Evolutionary conservation across 2,329 filamentous ascomycete genomes (phyloP).

Genomic region (Fusarium devonianum): DNA sequence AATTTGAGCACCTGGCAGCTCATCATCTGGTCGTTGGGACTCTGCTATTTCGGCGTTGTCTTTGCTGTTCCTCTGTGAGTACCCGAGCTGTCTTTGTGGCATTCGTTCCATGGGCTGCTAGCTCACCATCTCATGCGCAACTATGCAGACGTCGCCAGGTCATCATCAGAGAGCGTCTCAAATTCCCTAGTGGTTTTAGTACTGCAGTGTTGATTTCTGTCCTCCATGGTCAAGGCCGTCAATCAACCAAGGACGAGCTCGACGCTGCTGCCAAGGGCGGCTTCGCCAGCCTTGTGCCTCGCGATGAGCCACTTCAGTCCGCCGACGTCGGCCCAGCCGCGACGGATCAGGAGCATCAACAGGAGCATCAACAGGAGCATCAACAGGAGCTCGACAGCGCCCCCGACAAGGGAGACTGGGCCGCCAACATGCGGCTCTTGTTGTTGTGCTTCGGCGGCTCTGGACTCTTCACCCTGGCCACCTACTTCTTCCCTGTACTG

Average conservation of each 20-base stretch:
- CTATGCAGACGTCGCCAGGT: slow-evolving; percentile 76
- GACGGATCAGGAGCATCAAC: slow-evolving; percentile 44
- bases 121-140: neutral
- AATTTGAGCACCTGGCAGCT: slow-evolving; percentile 76
- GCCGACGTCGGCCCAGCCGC: slow-evolving; percentile 38
- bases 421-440: slow-evolving; percentile 61
- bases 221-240: slow-evolving; percentile 70
- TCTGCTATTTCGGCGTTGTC: slow-evolving; percentile 96
- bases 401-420: slow-evolving; percentile 46
- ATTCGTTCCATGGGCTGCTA: neutral
- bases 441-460: slow-evolving; percentile 65
- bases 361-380: slow-evolving; percentile 48
- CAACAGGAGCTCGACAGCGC: slow-evolving; percentile 44
- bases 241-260: slow-evolving; percentile 45
- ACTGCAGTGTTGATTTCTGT: slow-evolving; percentile 93
- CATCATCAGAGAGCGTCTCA: slow-evolving; percentile 89
- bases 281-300: slow-evolving; percentile 54
- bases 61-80: slow-evolving; percentile 85
- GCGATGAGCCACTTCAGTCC: slow-evolving; percentile 32
- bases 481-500: slow-evolving; percentile 88
- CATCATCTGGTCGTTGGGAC: slow-evolving; percentile 87
- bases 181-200: slow-evolving; percentile 94
- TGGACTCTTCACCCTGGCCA: slow-evolving; percentile 76
- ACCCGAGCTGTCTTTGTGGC: neutral
- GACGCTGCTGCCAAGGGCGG: slow-evolving; percentile 48